phyloP scores from a whole-genome alignment of 2,329 filamentous ascomycete genomes.

The Aquanectria penicillioides region DNA sequence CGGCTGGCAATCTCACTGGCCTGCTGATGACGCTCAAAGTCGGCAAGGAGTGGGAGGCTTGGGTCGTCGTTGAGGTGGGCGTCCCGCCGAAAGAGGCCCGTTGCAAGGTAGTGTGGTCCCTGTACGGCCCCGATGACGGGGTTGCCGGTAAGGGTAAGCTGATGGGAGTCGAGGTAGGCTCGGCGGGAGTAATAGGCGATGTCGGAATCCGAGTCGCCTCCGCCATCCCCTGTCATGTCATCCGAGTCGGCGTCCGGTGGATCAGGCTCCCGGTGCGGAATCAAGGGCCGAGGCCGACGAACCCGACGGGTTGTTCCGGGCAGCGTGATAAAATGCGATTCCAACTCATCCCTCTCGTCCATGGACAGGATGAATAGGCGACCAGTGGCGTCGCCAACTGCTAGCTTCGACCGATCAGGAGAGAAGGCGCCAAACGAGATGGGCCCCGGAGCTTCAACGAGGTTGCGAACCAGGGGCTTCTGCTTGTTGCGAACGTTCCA shows the following conservation, averaged over 20 bases:
- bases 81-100: slow-evolving; percentile 58
- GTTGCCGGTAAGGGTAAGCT: slow-evolving; percentile 56
- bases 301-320: slow-evolving; percentile 48
- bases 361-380: slow-evolving; percentile 65
- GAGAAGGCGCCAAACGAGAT: slow-evolving; percentile 69
- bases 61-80: slow-evolving; percentile 59
- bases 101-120: slow-evolving; percentile 60
- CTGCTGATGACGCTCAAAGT: slow-evolving; percentile 57
- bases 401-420: slow-evolving; percentile 62
- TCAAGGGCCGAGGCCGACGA: slow-evolving; percentile 58
- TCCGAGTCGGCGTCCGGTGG: slow-evolving; percentile 46
- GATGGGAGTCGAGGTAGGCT: slow-evolving; percentile 48
- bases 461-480: slow-evolving; percentile 59
- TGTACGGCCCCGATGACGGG: slow-evolving; percentile 65
- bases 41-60: slow-evolving; percentile 54
- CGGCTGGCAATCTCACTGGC: slow-evolving; percentile 46
- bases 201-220: slow-evolving; percentile 21
- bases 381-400: slow-evolving; percentile 70
- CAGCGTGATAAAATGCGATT: slow-evolving; percentile 49
- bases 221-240: not conserved
- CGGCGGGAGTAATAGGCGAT: slow-evolving; percentile 39
- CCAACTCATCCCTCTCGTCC: slow-evolving; percentile 54
- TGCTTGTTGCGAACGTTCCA: slow-evolving; percentile 65
- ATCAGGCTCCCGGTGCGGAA: slow-evolving; percentile 60
- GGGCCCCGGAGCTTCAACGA: slow-evolving; percentile 65